Base-by-base conservation (phyloP, 495 filamentous ascomycete genomes). In the Aspergillus asperescens region DNA sequence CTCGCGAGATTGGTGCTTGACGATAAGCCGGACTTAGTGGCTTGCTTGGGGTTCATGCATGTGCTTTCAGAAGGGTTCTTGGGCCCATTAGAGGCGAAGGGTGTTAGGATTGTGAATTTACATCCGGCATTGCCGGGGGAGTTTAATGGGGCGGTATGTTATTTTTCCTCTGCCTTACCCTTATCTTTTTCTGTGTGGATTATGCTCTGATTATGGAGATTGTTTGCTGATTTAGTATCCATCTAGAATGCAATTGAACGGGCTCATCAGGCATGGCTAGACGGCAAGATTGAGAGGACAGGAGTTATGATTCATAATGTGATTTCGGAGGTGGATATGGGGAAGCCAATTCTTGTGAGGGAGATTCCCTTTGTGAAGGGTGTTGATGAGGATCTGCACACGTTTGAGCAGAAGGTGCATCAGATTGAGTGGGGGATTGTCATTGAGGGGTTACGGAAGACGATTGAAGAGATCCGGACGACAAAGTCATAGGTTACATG, bases 291-390 rank as follows among this genome's bases (percentile, higher is more conserved):
- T 31, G 78, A 86, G 60, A 82, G 77, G 64, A 96, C 90, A 1
- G 90, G 90, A 1, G 84, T 93, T n/a, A 96, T 97, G 90, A 82
- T 94, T 3, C 90, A 95, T 68, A 83, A 89, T 62, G 89, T 95
- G 39, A 87, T 95, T 57, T 79, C 76, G 32, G 83, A 91, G 59
- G 89, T 95, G 34, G 91, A 95, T 68, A 79, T 84, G 63, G 91
- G 91, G 2, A 75, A 78, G 58, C 84, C 88, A 5, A 82, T 95
- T 56, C 65, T 91, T 47, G 79, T 85, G 9, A 66, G 74, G 56
- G 85, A 90, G 73, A 81, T 95, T 40, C 76, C 80, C 47, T 84
- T 90, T 56, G 72, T 69, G 40, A 77, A 82, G 50, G 85, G 81
- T 12, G 66, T 55, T 31, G 74, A 75, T 47, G 87, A 90, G 57